Percentiles rank a stretch among this genome's conserved stretches.
Evolutionary conservation across 768 basidiomycete species (phyloP).

Genomic region (Asterophora lycoperdoides): DNA sequence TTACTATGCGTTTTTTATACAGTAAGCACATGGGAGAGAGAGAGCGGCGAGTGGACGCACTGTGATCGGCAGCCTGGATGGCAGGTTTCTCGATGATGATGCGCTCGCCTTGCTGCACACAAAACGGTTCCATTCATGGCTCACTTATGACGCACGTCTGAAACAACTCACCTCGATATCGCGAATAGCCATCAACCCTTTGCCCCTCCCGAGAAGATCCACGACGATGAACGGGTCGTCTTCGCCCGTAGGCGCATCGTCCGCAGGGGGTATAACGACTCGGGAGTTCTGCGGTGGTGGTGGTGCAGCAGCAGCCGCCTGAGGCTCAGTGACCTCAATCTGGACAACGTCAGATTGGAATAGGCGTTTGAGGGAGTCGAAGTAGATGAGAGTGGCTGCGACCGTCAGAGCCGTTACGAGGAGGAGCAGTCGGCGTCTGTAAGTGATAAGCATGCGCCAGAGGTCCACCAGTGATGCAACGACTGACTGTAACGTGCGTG

Average conservation of each 20-base stretch:
- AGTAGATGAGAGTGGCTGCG: constrained; percentile 1
- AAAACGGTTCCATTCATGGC: too few species aligned
- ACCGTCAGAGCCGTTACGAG: background rate
- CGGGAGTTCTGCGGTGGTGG: too few species aligned
- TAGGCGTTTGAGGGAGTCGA: background rate
- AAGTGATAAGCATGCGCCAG: background rate
- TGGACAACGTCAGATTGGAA: background rate
- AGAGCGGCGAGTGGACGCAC: constrained; percentile 29
- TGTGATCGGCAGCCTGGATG: constrained; percentile 44
- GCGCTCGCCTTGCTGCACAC: constrained; percentile 49
- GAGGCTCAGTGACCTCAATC: too few species aligned
- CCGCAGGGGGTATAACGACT: too few species aligned
- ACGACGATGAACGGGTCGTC: constrained; percentile 32
- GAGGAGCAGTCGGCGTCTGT: constrained; percentile 1
- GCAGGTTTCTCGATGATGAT: constrained; percentile 53
- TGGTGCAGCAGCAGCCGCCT: too few species aligned
- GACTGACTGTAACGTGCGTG: background rate
- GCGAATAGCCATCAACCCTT: constrained; percentile 47
- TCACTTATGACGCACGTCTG: background rate
- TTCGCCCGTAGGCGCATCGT: too few species aligned
- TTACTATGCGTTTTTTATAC: constrained; percentile 30
- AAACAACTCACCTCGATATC: constrained; percentile 42
- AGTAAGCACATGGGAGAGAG: background rate
- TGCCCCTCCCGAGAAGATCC: constrained; percentile 52
- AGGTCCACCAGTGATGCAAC: background rate